These are phyloP conservation scores for Vinca minor DNA, from an alignment of 257 asterid genomes.

Conservation along the genomic window DNA sequence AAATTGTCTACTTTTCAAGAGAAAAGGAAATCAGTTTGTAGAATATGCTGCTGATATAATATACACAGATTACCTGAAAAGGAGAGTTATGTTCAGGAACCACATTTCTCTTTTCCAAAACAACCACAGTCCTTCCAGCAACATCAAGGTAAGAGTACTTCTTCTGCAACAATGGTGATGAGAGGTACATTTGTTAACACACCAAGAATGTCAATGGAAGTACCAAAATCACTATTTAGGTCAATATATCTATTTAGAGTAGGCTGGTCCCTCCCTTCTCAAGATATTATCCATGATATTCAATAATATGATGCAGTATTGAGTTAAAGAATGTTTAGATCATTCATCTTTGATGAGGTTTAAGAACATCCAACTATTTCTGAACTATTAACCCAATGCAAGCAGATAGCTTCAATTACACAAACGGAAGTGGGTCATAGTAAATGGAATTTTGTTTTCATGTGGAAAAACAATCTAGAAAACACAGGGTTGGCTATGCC, in stretches of 20 bases:
- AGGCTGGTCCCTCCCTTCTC: background rate
- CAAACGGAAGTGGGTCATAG: background rate
- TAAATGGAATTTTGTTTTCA: background rate
- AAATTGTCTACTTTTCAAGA: background rate
- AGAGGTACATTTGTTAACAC: constrained; percentile 22
- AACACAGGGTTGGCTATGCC: background rate
- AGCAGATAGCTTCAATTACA: background rate
- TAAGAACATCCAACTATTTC: background rate
- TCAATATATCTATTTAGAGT: background rate
- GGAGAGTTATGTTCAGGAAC: constrained; percentile 89
- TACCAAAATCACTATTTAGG: background rate
- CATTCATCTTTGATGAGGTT: background rate
- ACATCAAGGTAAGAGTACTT: constrained; percentile 94
- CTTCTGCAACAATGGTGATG: constrained; percentile 42
- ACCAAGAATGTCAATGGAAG: background rate
- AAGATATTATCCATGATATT: background rate
- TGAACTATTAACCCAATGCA: background rate
- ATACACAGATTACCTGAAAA: constrained; percentile 64
- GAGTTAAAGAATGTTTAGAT: background rate
- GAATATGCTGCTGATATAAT: background rate
- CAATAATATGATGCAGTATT: background rate
- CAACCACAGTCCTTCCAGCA: constrained; percentile 88
- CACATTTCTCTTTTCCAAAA: constrained; percentile 75
- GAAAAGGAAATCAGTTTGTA: background rate
- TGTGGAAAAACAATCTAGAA: background rate